A percentile compares a stretch with the other conserved stretches of the same genome.
Conservation (phyloP, 768 basidiomycete species). For the Fibroporia radiculosa region DNA sequence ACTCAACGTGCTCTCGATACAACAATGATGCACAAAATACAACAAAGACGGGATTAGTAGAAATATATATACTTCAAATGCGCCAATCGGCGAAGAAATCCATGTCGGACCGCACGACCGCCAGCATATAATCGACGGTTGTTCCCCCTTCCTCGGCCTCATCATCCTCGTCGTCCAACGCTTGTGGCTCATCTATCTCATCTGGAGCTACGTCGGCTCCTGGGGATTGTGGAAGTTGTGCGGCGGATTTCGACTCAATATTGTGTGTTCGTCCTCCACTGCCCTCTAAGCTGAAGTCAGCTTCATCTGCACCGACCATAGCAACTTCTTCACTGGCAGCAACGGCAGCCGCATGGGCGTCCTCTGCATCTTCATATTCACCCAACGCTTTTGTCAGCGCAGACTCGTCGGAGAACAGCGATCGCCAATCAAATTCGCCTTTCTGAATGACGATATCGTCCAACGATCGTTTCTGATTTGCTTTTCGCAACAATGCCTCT, state of each 20-base stretch:
- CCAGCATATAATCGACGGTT: constrained; percentile 80
- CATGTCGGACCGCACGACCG: constrained; percentile 50
- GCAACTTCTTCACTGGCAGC: constrained; percentile 68
- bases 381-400: constrained; percentile 71
- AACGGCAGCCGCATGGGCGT: constrained; percentile 71
- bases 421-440: constrained; percentile 93
- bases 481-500: constrained; percentile 92
- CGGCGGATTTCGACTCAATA: constrained; percentile 6
- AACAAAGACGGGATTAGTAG: not conserved
- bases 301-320: constrained; percentile 71
- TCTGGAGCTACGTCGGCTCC: constrained; percentile 18
- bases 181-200: too few relatives aligned
- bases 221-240: constrained; percentile 11
- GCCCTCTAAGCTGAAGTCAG: constrained; percentile 63
- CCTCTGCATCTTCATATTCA: constrained; percentile 84
- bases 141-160: constrained; percentile 56
- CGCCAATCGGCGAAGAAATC: constrained; percentile 73
- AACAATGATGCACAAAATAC: not conserved
- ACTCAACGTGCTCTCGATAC: not conserved
- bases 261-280: constrained; percentile 6
- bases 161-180: constrained; percentile 25
- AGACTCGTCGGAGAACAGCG: constrained; percentile 49
- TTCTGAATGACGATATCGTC: constrained; percentile 89
- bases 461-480: constrained; percentile 93
- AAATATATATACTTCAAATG: constrained; percentile 26